Evolutionary conservation across 768 basidiomycete genomes (phyloP).

Genomic region (Chalciporus pseudorubinellus): DNA sequence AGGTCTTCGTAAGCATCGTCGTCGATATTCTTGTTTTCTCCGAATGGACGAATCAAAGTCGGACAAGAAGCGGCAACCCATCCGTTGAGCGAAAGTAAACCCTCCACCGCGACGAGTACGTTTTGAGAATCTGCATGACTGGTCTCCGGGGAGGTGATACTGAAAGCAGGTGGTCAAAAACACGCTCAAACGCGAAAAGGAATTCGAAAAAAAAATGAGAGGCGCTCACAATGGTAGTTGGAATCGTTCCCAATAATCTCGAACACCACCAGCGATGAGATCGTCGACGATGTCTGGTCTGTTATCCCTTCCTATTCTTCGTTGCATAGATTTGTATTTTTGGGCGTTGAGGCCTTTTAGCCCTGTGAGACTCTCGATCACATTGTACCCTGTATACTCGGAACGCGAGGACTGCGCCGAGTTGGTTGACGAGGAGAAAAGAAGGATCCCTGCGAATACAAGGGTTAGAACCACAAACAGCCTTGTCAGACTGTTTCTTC

Average conservation of each 20-base stretch:
- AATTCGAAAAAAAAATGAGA: neutral
- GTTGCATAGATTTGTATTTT: conserved; percentile 83
- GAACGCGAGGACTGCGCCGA: conserved; percentile 19
- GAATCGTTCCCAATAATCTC: conserved; percentile 90
- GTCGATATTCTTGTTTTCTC: conserved; percentile 76
- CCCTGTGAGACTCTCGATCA: conserved; percentile 62
- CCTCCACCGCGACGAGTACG: conserved; percentile 87
- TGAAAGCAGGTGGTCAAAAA: conserved; percentile 27
- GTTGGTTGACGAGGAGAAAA: conserved; percentile 21
- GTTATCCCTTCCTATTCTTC: conserved; percentile 84
- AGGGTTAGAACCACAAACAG: conserved; percentile 16
- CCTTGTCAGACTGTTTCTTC: conserved; percentile 28
- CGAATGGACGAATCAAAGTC: conserved; percentile 91
- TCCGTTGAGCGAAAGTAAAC: conserved; percentile 91
- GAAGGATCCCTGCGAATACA: conserved; percentile 19
- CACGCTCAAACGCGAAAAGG: neutral
- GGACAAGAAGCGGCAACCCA: conserved; percentile 98
- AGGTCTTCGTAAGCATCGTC: conserved; percentile 85
- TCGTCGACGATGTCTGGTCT: conserved; percentile 75
- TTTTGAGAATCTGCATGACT: conserved; percentile 88
- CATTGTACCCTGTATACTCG: conserved; percentile 56
- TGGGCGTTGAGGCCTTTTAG: conserved; percentile 82
- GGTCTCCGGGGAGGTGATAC: conserved; percentile 81
- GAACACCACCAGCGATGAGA: conserved; percentile 70
- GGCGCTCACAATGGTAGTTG: conserved; percentile 84